Evolutionary conservation across 73 alveolate genomes (phyloP).

Genomic region (Symbiodinium pilosum): DNA sequence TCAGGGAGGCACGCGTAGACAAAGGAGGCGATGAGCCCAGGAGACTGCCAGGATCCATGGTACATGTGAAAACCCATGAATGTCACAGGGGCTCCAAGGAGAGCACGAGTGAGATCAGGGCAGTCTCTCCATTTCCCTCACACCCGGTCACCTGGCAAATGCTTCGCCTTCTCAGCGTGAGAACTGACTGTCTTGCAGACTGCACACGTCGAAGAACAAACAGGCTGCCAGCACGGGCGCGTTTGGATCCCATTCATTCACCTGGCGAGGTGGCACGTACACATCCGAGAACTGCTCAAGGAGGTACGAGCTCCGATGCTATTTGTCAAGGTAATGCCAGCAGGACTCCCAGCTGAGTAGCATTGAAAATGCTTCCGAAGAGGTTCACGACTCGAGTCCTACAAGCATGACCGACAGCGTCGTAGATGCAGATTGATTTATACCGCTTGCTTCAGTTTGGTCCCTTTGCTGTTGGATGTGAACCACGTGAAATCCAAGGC

Average conservation of each 20-base stretch:
- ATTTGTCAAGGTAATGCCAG: not conserved
- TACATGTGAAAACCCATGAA: not conserved
- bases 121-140: constrained; percentile 88
- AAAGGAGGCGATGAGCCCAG: constrained; percentile 74
- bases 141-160: constrained; percentile 64
- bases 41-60: constrained; percentile 16
- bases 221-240: constrained; percentile 29
- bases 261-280: constrained; percentile 2
- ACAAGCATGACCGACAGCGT: no score
- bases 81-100: not conserved
- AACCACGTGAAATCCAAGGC: not conserved
- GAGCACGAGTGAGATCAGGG: constrained; percentile 38
- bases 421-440: not conserved
- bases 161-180: no score
- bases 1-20: constrained; percentile 25
- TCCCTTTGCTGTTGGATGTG: no score
- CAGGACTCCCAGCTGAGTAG: constrained; percentile 61
- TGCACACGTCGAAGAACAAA: not conserved
- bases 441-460: no score
- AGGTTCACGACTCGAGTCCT: constrained; percentile 88
- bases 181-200: not conserved
- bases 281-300: not conserved
- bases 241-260: constrained; percentile 82
- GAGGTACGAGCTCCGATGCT: not conserved
- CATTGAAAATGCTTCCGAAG: constrained; percentile 83